Percentiles rank a stretch among this genome's conserved stretches.
phyloP scores from a whole-genome alignment of 495 filamentous ascomycete genomes.

The Daldinia loculata region DNA sequence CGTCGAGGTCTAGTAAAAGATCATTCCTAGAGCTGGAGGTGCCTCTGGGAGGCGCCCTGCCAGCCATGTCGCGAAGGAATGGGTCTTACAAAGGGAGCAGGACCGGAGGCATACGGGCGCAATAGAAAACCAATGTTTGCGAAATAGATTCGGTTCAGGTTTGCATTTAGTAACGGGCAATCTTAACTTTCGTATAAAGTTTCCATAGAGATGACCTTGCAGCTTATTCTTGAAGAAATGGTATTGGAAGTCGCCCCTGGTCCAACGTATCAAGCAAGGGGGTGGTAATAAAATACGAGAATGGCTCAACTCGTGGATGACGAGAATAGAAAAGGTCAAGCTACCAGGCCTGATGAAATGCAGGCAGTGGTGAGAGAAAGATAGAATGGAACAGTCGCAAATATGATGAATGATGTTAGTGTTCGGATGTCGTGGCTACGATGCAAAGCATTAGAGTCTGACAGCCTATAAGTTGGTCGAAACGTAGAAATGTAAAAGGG shows the following conservation, averaged over 20 bases:
- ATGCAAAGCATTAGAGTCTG: slow-evolving; percentile 20
- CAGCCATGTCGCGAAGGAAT: slow-evolving; percentile 67
- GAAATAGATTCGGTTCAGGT: slow-evolving; percentile 14
- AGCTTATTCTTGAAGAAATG: slow-evolving; percentile 8
- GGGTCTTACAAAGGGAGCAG: slow-evolving; percentile 45
- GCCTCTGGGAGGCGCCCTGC: slow-evolving; percentile 67
- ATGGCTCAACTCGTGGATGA: slow-evolving; percentile 33
- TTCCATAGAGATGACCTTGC: slow-evolving; percentile 16
- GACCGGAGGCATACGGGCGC: slow-evolving; percentile 44
- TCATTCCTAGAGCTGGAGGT: slow-evolving; percentile 69
- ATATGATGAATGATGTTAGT: slow-evolving; percentile 11
- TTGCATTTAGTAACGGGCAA: slow-evolving; percentile 11
- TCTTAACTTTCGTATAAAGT: slow-evolving; percentile 13
- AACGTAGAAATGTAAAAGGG: slow-evolving; percentile 38
- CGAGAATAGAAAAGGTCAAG: slow-evolving; percentile 30
- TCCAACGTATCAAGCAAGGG: slow-evolving; percentile 31
- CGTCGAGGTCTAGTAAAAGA: slow-evolving; percentile 78
- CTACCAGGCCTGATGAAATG: slow-evolving; percentile 10
- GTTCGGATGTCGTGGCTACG: slow-evolving; percentile 19
- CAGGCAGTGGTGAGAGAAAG: slow-evolving; percentile 6
- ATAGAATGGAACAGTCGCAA: slow-evolving; percentile 23
- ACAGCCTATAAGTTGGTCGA: slow-evolving; percentile 21
- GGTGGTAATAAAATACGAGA: slow-evolving; percentile 40
- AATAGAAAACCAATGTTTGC: slow-evolving; percentile 14
- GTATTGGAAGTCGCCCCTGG: slow-evolving; percentile 25